These are phyloP conservation scores for Sporothrix curviconia DNA, from an alignment of 2,329 filamentous ascomycete species.

Conservation along the genomic window DNA sequence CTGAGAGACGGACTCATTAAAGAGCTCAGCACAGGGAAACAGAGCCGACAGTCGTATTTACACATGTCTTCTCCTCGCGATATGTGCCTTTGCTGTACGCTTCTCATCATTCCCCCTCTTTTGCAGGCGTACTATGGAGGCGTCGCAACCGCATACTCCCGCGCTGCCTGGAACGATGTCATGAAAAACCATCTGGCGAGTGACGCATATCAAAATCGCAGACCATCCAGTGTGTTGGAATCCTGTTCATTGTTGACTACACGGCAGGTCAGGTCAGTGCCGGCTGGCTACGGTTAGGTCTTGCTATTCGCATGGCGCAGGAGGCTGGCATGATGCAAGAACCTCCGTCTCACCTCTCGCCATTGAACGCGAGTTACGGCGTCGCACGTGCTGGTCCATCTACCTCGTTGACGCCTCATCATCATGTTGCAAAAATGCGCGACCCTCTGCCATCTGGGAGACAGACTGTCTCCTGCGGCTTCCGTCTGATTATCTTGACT, in stretches of 20 bases:
- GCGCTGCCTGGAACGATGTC: neutral
- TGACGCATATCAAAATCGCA: neutral
- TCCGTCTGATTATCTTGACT: neutral
- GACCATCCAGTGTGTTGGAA: neutral
- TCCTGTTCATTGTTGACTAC: neutral
- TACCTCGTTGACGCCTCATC: neutral
- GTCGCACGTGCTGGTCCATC: neutral
- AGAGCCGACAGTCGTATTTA: neutral
- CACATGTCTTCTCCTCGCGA: neutral
- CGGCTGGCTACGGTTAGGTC: neutral
- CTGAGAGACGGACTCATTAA: neutral
- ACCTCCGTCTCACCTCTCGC: neutral
- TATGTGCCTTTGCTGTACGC: neutral
- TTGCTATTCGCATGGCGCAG: neutral
- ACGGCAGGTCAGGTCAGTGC: neutral
- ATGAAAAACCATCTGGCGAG: neutral
- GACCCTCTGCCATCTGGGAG: neutral
- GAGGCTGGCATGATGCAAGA: neutral
- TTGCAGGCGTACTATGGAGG: neutral
- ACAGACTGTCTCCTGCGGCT: neutral
- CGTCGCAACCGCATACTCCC: neutral
- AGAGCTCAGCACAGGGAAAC: too few relatives aligned
- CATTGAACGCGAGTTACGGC: neutral
- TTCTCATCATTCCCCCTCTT: neutral
- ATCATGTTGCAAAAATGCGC: neutral